Conservation (phyloP, 2,329 filamentous ascomycete genomes). For the Pyrenophora graminea region DNA sequence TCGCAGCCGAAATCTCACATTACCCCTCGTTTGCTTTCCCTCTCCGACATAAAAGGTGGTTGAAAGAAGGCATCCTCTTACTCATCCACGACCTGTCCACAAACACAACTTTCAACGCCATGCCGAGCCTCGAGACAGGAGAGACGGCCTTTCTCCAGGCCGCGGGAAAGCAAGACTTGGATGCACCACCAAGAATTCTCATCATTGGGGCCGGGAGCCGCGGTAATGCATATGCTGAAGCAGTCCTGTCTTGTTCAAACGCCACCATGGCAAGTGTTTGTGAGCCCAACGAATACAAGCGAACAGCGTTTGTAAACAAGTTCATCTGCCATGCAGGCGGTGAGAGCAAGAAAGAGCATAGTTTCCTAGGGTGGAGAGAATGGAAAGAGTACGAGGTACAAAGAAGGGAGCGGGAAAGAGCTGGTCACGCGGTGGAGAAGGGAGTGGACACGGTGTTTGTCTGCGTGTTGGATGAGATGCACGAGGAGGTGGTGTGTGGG, state of each 20-base stretch:
- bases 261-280: slow-evolving; percentile 77
- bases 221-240: slow-evolving; percentile 44
- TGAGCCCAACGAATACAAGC: slow-evolving; percentile 79
- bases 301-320: slow-evolving; percentile 67
- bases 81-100: not conserved
- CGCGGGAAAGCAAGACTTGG: slow-evolving; percentile 25
- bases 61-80: not conserved
- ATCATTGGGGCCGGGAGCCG: slow-evolving; percentile 48
- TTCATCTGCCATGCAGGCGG: slow-evolving; percentile 69
- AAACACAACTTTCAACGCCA: not conserved
- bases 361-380: slow-evolving; percentile 74
- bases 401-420: slow-evolving; percentile 57
- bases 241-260: slow-evolving; percentile 28
- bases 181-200: slow-evolving; percentile 36
- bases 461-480: slow-evolving; percentile 84
- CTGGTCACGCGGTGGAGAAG: slow-evolving; percentile 26
- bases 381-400: slow-evolving; percentile 73
- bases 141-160: slow-evolving; percentile 21
- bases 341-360: slow-evolving; percentile 62
- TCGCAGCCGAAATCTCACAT: slow-evolving; percentile 11
- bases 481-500: slow-evolving; percentile 77
- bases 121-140: slow-evolving; percentile 2
- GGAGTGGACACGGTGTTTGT: slow-evolving; percentile 65
- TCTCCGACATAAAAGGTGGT: not conserved
- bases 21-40: slow-evolving; percentile 6